These are phyloP conservation scores for Stipa capillata DNA, from an alignment of 176 grass and related monocot genomes.

Conservation along the genomic window DNA sequence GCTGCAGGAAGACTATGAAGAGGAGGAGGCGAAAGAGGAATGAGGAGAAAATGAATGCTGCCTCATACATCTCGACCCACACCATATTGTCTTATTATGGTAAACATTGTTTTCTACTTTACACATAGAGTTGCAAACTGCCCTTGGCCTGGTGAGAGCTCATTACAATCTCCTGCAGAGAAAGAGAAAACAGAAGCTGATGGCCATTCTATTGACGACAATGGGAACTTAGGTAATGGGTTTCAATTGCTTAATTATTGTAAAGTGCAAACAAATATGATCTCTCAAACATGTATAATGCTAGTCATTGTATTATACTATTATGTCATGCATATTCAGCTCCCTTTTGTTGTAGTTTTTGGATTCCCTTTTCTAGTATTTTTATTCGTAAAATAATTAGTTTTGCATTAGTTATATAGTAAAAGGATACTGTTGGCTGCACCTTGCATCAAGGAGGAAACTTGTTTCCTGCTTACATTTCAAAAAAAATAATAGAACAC, in stretches of 20 bases:
- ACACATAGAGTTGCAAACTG: constrained; percentile 12
- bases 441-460: constrained; percentile 1
- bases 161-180: constrained; percentile 35
- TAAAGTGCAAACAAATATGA: constrained; percentile 19
- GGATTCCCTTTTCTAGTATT: neutral
- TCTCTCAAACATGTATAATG: neutral
- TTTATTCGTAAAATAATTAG: neutral
- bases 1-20: constrained; percentile 70
- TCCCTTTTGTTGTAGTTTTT: neutral
- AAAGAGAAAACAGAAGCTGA: constrained; percentile 78
- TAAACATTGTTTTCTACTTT: constrained; percentile 30
- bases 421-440: neutral
- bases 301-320: neutral
- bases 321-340: neutral
- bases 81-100: constrained; percentile 82
- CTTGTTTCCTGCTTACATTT: neutral
- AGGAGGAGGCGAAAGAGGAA: constrained; percentile 71
- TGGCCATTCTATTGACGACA: constrained; percentile 63
- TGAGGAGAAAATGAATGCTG: constrained; percentile 44
- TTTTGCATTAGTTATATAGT: neutral
- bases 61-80: constrained; percentile 68
- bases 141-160: constrained; percentile 3
- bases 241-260: neutral
- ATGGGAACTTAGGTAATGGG: constrained; percentile 50
- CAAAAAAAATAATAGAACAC: neutral